Percentiles rank a stretch among this genome's conserved stretches.
These are phyloP conservation scores for Aegilops umbellulata DNA, from an alignment of 176 grass and related monocot species.

Conservation along the genomic window DNA sequence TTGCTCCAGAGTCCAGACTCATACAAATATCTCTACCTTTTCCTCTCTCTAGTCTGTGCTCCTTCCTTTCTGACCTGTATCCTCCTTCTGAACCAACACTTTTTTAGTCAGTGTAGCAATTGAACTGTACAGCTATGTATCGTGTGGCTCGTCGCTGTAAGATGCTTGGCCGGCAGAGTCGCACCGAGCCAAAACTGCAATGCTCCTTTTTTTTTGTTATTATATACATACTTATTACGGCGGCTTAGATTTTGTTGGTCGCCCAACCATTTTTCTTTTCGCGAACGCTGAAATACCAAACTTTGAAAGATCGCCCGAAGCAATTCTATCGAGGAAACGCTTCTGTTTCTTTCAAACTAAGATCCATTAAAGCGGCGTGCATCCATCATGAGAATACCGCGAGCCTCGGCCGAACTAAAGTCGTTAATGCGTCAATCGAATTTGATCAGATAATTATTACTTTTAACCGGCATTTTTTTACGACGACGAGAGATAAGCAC, in stretches of 20 bases:
- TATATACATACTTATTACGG: no score
- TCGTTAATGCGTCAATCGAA: no score
- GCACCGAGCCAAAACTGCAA: background rate
- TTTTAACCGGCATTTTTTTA: no score
- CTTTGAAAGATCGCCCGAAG: background rate
- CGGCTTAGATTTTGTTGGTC: constrained; percentile 16
- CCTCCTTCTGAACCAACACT: background rate
- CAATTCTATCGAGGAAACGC: background rate
- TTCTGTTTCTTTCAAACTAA: background rate
- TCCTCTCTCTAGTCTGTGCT: background rate
- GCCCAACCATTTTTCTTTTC: background rate
- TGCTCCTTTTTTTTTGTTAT: no score
- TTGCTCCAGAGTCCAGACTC: background rate
- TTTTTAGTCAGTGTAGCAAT: background rate
- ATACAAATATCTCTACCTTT: background rate
- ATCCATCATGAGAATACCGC: background rate
- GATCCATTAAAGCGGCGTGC: background rate
- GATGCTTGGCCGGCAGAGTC: background rate
- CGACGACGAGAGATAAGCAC: no score
- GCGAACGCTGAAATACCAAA: background rate
- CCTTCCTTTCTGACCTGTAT: constrained; percentile 3
- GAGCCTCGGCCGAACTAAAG: background rate
- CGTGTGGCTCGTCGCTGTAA: background rate
- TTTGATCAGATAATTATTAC: no score
- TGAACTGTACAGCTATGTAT: background rate